These are phyloP conservation scores for Suillus brevipes DNA, from an alignment of 768 basidiomycete genomes.

Conservation along the genomic window DNA sequence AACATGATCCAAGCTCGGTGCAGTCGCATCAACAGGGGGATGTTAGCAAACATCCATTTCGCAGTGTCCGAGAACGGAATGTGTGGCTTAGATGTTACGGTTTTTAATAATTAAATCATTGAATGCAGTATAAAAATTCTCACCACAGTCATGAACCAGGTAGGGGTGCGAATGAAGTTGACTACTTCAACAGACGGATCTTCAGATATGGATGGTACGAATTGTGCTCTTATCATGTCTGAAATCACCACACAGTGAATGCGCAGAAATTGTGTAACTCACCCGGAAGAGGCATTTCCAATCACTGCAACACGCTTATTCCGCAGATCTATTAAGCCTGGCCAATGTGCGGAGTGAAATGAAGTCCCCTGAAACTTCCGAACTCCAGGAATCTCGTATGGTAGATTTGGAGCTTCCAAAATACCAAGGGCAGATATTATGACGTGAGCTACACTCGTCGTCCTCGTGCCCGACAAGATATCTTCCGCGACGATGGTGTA, in stretches of 20 bases:
- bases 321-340: conserved; percentile 37
- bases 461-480: not conserved
- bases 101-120: not conserved
- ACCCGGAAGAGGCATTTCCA: not conserved
- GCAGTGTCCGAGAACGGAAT: conserved; percentile 39
- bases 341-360: conserved; percentile 59
- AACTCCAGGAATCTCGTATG: conserved; percentile 34
- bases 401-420: not conserved
- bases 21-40: conserved; percentile 50
- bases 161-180: conserved; percentile 61
- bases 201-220: not conserved
- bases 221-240: not conserved
- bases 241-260: not conserved
- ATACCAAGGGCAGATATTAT: not conserved
- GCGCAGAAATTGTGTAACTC: not conserved
- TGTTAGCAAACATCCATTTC: conserved; percentile 55
- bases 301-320: conserved; percentile 15
- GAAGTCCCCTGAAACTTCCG: conserved; percentile 45
- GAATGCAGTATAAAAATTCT: conserved; percentile 11
- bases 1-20: conserved; percentile 55
- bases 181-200: conserved; percentile 44
- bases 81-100: conserved; percentile 37
- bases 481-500: not conserved
- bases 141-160: conserved; percentile 57
- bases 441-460: not conserved